Evolutionary conservation across 1,284 basidiomycete species (phyloP), one percentile per base, ranked within the genome.

Genomic region (Malassezia globosa): DNA sequence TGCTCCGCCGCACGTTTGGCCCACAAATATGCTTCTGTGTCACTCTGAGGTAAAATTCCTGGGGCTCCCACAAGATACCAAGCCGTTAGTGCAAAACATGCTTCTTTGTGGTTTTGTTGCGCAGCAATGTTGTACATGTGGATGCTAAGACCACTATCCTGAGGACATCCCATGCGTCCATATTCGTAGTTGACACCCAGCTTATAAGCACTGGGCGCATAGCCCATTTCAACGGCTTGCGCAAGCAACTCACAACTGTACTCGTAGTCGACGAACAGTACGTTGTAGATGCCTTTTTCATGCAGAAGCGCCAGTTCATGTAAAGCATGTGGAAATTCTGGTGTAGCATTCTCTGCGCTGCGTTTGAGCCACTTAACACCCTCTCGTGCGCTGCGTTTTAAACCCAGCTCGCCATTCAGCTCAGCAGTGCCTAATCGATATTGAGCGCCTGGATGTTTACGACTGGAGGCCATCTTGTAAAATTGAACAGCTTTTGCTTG

Each of bases 41-140:
- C 92, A 0, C 87, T 94, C 72, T 97, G 94, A 1, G 92, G 92
- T 24, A 97, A 78, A 7, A 97, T 89, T 37, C 92, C 92, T 0
- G 90, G 87, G 5, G 90, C 95, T 45, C 94, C 94, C 54, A 97
- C 92, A 56, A 97, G 82, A 70, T 97, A 97, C 92, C 92, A 97
- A 7, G 92, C 90, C 8, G 92, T 96, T 27, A 97, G 78, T 2
- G 92, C 92, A 70, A 97, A 97, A 73, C 90, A 96, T 0, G 92
- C 89, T 67, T 97, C 92, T 16, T 85, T 83, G 71, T 97, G 94
- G 63, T 83, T 83, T 75, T 96, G 90, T 72, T 96, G 92, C 2
- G 92, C 94, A 21, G 54, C 66, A 55, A 70, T 70, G 58, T 70
- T 75, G 74, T 97, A 97, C 75, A 96, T 97, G 75, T 97, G 92